phyloP scores from a whole-genome alignment of 75 land plant genomes.

The Pinus tabuliformis region DNA sequence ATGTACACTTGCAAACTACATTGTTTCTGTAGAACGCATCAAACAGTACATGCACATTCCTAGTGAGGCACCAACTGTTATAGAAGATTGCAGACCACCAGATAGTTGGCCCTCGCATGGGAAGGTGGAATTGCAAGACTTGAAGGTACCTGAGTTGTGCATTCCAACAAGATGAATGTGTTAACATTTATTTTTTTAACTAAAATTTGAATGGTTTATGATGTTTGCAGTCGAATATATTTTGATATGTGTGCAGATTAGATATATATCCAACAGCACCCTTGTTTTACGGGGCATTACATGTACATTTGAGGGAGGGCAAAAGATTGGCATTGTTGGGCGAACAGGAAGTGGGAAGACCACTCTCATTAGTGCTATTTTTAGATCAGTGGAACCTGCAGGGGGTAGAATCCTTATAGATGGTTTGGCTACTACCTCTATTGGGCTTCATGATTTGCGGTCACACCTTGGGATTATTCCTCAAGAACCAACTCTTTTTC shows the following conservation, averaged over 20 bases:
- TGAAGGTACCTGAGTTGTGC: constrained; percentile 25
- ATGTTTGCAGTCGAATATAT: background rate
- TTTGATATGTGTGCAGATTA: constrained; percentile 35
- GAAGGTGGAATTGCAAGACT: constrained; percentile 33
- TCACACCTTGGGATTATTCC: constrained; percentile 53
- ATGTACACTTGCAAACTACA: constrained; percentile 38
- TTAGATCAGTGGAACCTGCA: constrained; percentile 52
- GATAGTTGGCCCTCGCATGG: constrained; percentile 39
- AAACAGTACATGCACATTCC: constrained; percentile 45
- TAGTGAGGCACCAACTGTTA: constrained; percentile 31
- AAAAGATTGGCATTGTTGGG: constrained; percentile 45
- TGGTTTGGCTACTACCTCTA: constrained; percentile 29
- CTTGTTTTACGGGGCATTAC: constrained; percentile 65
- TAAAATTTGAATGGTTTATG: background rate
- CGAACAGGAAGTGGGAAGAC: constrained; percentile 63
- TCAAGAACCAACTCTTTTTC: constrained; percentile 49
- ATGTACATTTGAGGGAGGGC: constrained; percentile 64
- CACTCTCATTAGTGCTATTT: constrained; percentile 53
- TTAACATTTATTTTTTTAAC: too few species aligned
- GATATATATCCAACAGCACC: constrained; percentile 50
- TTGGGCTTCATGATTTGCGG: constrained; percentile 48
- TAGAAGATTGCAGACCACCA: constrained; percentile 27
- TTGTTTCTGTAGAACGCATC: constrained; percentile 44
- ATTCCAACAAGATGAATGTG: background rate
- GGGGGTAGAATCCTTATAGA: constrained; percentile 46